Conservation (phyloP, 2,329 filamentous ascomycete genomes). For the Botrytis pseudocinerea region DNA sequence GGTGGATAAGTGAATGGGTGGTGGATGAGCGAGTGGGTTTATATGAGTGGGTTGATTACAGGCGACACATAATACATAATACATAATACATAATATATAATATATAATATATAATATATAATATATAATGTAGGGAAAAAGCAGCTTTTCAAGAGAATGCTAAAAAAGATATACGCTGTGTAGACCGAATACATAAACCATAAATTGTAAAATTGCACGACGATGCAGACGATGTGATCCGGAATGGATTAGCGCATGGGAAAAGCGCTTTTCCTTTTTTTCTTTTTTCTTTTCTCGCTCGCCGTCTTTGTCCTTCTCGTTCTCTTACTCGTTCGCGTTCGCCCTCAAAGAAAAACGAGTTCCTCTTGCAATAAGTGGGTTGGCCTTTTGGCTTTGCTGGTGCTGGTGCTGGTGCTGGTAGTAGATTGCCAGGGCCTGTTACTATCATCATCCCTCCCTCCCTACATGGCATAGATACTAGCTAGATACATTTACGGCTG, state of each 20-base stretch:
- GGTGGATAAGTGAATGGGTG: no score
- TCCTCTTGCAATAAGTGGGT: not conserved
- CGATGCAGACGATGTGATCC: not conserved
- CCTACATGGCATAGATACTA: no score
- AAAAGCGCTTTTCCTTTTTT: not conserved
- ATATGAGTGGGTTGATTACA: not conserved
- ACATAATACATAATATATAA: no score
- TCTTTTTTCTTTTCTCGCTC: no score
- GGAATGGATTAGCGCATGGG: not conserved
- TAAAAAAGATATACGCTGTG: no score
- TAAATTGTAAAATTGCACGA: not conserved
- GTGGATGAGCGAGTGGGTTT: not conserved
- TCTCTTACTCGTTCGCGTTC: not conserved
- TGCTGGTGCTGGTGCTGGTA: no score
- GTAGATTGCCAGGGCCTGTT: no score
- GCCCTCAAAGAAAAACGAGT: not conserved
- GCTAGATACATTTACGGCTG: not conserved
- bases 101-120: no score
- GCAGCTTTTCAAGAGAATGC: not conserved
- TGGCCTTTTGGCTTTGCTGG: not conserved
- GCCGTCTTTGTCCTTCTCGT: not conserved
- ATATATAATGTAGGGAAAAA: no score
- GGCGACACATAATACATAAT: no score
- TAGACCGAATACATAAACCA: not conserved
- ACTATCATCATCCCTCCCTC: no score